Base-by-base conservation (phyloP, 2,329 filamentous ascomycete genomes). In the Penicillium oxalicum region DNA sequence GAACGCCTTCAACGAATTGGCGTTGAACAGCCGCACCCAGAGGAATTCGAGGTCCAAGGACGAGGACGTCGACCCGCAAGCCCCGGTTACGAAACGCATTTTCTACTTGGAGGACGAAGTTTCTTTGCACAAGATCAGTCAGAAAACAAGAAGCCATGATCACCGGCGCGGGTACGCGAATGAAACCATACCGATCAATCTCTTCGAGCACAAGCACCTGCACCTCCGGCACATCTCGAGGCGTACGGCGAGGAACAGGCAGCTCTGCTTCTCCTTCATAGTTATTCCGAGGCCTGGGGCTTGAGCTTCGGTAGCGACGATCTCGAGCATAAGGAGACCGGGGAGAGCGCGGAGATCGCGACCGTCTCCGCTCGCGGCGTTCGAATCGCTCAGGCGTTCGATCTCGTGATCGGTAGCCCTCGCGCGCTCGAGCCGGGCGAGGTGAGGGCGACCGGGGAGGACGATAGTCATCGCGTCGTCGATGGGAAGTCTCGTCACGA, bases 1-100 rank as follows among this genome's bases (percentile, higher is more conserved):
- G 79, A 1, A 96, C 91, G 13, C 93, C 91, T 67, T 97, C 91
- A 9, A 91, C 74, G 34, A 94, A 87, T 64, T 95, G 89, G 45
- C 87, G 80, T 57, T 88, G 84, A 45, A 96, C 81, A n/a, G 95
- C 83, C 4, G 85, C 81, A 33, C 86, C 81, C 53, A 91, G 83
- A 13, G 87, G 81, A 40, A 94, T 81, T 24, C 87, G 82, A 28
- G 88, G 83, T 47, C 84, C 86, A 40, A 96, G 75, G 57, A 87
- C 86, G 70, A 95, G 84, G 18, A 90, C 83, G 60, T 94, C 87
- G 11, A 85, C 84, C 51, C 80, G 84, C 34, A 97, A 74, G 2
- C 83, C 83, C 47, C 84, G 83, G 32, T 79, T 77, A 49, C 80
- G 77, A 65, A 97, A 94, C 0, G 83, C 79, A 32, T 79, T 78